Conservation (phyloP, 2,329 filamentous ascomycete species). For the Annulohypoxylon truncatum region DNA sequence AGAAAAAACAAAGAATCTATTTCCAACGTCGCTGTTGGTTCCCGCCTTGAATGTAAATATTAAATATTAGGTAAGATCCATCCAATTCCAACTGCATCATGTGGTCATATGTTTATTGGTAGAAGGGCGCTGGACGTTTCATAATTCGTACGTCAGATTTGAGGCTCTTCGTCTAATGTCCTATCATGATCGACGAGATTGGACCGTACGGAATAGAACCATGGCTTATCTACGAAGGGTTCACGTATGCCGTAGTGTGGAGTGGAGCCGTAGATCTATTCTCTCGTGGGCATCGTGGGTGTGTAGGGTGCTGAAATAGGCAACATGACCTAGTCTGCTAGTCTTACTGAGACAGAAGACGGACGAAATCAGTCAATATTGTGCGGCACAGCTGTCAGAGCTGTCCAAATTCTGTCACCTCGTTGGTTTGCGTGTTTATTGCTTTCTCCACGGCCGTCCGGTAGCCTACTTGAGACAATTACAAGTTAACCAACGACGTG, state of each 20-base stretch:
- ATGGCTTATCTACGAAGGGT: constrained; percentile 8
- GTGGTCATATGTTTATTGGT: background rate
- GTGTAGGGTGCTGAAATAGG: constrained; percentile 15
- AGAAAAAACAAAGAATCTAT: background rate
- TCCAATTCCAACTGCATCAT: background rate
- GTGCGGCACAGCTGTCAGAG: background rate
- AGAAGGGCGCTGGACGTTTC: background rate
- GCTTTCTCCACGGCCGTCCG: background rate
- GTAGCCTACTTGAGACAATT: background rate
- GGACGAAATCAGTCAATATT: background rate
- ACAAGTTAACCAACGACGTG: background rate
- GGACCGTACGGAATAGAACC: constrained; percentile 13
- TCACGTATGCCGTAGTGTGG: constrained; percentile 16
- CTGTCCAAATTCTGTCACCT: background rate
- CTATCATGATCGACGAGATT: constrained; percentile 18
- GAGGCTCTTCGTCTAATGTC: constrained; percentile 12
- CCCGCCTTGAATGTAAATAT: background rate
- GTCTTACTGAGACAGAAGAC: background rate
- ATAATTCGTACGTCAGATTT: constrained; percentile 9
- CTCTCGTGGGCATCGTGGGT: background rate
- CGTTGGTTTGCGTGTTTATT: background rate
- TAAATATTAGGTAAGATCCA: background rate
- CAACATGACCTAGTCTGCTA: background rate
- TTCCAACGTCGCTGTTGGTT: background rate
- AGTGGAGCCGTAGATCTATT: constrained; percentile 5